Base-by-base conservation (phyloP, 225 moss, liverwort and hornwort genomes). In the Physcomitrium patens region DNA sequence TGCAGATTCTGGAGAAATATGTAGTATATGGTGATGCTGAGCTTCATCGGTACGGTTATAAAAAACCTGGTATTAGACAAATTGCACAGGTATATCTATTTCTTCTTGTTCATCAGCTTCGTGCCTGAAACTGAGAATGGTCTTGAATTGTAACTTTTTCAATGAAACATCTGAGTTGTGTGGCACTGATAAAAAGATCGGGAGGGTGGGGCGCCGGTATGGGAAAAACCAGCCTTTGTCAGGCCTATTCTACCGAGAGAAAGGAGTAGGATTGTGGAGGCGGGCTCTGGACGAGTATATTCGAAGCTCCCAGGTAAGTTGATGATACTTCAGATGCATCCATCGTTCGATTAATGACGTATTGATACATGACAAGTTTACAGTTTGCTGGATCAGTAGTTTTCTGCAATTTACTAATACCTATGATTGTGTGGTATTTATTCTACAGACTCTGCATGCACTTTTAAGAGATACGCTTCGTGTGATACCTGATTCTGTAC, bases 1-100 rank as follows among this genome's bases (percentile, higher is more conserved):
- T 66, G 82, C 79, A 95, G 95, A 89, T 95, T 65, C 72, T 99
- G 76, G 91, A 95, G 70, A 86, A 85, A 54, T 99, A 99, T 83
- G 89, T 91, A 59, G 76, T 86, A 63, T 99, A 95, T 73, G 95
- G 93, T 52, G 95, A 99, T 78, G 87, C 85, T 44, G 86, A 90
- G 20, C 85, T 93, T 80, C 89, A 87, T 46, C 89, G 85, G 62
- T 92, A 95, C 57, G 93, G 99, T 71, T 77, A 86, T 16, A 90
- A 92, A 68, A 95, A 86, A 71, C 95, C 95, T 37, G 89, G 92
- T 45, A 81, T 99, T 23, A 83, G 99, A 79, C 89, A 95, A 3
- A 86, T 99, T 58, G 87, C 89, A 45, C 89, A 99, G 93, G 99
- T 99, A 79, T 65, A 44, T 77, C 7, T 52, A 41, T 61, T 64